Percentiles rank a stretch among this genome's conserved stretches.
Conservation (phyloP, 139 green algal species). For the Tetradesmus lagerheimii region DNA sequence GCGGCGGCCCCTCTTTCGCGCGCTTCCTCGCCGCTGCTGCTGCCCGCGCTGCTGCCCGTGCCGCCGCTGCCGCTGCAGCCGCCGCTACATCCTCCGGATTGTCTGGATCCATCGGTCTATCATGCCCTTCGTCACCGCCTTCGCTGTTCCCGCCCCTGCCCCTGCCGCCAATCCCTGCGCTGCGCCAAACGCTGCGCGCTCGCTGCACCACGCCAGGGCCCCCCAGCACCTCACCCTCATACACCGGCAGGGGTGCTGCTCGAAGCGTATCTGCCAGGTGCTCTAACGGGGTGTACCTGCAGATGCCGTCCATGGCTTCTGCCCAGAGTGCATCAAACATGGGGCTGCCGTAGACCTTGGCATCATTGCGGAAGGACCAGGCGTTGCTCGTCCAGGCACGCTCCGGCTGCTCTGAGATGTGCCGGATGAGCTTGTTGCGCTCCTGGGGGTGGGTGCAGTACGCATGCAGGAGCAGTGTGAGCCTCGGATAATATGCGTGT, state of each 20-base stretch:
- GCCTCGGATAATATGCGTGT: too few relatives aligned
- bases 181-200: background rate
- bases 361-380: slow-evolving; percentile 86
- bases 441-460: slow-evolving; percentile 62
- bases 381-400: slow-evolving; percentile 78
- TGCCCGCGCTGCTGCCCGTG: background rate
- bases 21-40: background rate
- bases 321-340: slow-evolving; percentile 78
- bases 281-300: background rate
- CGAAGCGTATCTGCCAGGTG: slow-evolving; percentile 3
- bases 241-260: slow-evolving; percentile 6
- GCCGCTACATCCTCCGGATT: background rate
- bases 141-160: background rate
- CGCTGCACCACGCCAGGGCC: background rate
- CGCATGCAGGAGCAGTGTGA: background rate
- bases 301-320: background rate
- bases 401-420: slow-evolving; percentile 72
- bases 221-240: background rate
- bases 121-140: background rate
- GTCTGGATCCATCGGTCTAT: background rate
- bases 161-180: background rate
- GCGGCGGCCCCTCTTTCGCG: background rate
- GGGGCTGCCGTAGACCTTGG: slow-evolving; percentile 86
- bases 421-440: slow-evolving; percentile 70
- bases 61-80: background rate